These are phyloP conservation scores for Ambrosia trifida DNA, from an alignment of 129 eudicot genomes.

Conservation along the genomic window DNA sequence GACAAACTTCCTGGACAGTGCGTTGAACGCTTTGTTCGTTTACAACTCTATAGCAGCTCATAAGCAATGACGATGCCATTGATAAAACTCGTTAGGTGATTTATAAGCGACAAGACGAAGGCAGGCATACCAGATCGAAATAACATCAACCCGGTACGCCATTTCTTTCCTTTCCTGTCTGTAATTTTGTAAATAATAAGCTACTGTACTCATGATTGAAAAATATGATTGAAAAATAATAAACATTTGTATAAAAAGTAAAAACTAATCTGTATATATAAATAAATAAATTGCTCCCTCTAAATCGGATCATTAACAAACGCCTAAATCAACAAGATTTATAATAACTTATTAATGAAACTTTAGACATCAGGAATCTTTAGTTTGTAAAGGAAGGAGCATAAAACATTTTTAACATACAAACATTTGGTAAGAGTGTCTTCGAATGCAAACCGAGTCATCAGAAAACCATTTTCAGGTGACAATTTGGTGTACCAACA, in stretches of 20 bases:
- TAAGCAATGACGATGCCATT: too few species aligned
- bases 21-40: too few species aligned
- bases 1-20: too few species aligned
- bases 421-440: conserved; percentile 27
- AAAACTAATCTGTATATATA: background rate
- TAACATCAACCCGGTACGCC: too few species aligned
- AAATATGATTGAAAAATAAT: too few species aligned
- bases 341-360: conserved; percentile 18
- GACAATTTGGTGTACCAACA: conserved; percentile 21
- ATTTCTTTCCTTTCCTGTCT: too few species aligned
- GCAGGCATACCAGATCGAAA: too few species aligned
- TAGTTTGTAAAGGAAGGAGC: conserved; percentile 11
- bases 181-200: too few species aligned
- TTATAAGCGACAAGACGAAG: too few species aligned
- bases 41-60: too few species aligned
- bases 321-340: background rate
- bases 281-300: background rate
- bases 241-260: background rate
- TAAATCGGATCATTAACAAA: background rate
- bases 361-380: conserved; percentile 25
- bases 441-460: background rate
- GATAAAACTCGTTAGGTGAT: too few species aligned
- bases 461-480: conserved; percentile 6
- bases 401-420: conserved; percentile 29
- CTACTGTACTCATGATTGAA: background rate